phyloP scores from a whole-genome alignment of 164 flowering plant species.

The Amborella trichopoda region DNA sequence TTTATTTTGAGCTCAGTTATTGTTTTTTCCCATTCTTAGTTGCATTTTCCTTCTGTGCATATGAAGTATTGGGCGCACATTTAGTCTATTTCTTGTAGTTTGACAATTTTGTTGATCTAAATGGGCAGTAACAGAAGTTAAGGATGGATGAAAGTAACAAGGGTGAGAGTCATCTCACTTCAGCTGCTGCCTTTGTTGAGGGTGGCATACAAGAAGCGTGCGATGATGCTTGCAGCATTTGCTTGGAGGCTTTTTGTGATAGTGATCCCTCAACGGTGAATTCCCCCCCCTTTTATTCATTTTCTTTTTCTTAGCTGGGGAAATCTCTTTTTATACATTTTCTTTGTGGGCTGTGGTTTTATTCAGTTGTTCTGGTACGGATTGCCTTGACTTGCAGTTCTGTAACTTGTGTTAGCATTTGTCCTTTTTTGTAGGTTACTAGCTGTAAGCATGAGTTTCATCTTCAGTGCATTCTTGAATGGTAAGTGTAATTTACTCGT shows the following conservation, averaged over 20 bases:
- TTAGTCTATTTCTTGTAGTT: background rate
- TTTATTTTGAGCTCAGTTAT: no score
- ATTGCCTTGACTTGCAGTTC: no score
- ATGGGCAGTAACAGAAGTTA: slow-evolving; percentile 15
- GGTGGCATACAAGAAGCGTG: slow-evolving; percentile 97
- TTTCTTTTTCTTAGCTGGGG: background rate
- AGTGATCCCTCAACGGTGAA: slow-evolving; percentile 83
- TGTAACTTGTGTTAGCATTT: background rate
- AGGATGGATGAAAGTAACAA: slow-evolving; percentile 43
- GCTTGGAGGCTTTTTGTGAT: slow-evolving; percentile 78
- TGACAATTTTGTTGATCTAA: background rate
- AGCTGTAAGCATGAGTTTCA: slow-evolving; percentile 95
- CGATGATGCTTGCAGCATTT: slow-evolving; percentile 98
- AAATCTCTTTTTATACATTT: background rate
- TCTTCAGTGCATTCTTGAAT: slow-evolving; percentile 96
- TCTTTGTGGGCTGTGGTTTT: background rate
- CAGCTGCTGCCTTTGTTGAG: slow-evolving; percentile 94
- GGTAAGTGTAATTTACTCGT: slow-evolving; percentile 48
- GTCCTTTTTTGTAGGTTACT: slow-evolving; percentile 57
- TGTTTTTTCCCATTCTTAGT: background rate
- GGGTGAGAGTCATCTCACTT: slow-evolving; percentile 50
- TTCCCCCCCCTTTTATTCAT: background rate
- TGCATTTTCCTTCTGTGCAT: background rate
- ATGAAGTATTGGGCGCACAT: background rate
- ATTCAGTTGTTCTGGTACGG: no score